These are phyloP conservation scores for Pleurotus eryngii DNA, from an alignment of 768 basidiomycete genomes.

Conservation along the genomic window DNA sequence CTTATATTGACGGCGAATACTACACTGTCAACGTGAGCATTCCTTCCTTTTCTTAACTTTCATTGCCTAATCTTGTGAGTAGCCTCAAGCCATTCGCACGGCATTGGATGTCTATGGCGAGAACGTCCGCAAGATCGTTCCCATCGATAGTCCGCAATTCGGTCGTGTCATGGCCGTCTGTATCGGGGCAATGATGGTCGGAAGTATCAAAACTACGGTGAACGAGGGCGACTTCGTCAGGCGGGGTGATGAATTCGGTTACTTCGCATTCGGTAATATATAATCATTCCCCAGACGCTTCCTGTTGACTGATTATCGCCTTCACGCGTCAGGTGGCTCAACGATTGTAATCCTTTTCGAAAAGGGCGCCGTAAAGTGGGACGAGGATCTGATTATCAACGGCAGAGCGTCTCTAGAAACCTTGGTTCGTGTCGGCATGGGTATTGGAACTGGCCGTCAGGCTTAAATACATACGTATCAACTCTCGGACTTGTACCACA, in stretches of 20 bases:
- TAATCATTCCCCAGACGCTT: slow-evolving; percentile 1
- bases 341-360: slow-evolving; percentile 91
- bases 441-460: slow-evolving; percentile 52
- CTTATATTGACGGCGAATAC: slow-evolving; percentile 84
- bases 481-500: neutral
- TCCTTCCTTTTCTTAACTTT: neutral
- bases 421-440: slow-evolving; percentile 84
- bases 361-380: slow-evolving; percentile 82
- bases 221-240: slow-evolving; percentile 75
- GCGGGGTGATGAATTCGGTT: slow-evolving; percentile 89
- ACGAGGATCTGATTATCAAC: slow-evolving; percentile 85
- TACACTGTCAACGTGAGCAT: slow-evolving; percentile 87
- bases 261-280: slow-evolving; percentile 87
- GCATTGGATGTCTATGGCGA: slow-evolving; percentile 92
- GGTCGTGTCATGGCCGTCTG: slow-evolving; percentile 92
- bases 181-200: slow-evolving; percentile 94
- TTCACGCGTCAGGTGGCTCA: slow-evolving; percentile 62
- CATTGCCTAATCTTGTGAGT: neutral
- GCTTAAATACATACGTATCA: neutral
- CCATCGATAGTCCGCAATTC: slow-evolving; percentile 86
- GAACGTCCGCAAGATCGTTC: slow-evolving; percentile 89
- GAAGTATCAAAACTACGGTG: slow-evolving; percentile 85
- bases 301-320: neutral
- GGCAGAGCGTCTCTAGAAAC: slow-evolving; percentile 87
- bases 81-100: slow-evolving; percentile 94